Evolutionary conservation across 2,329 filamentous ascomycete species (phyloP).

Genomic region (Trichoderma cornu-damae): DNA sequence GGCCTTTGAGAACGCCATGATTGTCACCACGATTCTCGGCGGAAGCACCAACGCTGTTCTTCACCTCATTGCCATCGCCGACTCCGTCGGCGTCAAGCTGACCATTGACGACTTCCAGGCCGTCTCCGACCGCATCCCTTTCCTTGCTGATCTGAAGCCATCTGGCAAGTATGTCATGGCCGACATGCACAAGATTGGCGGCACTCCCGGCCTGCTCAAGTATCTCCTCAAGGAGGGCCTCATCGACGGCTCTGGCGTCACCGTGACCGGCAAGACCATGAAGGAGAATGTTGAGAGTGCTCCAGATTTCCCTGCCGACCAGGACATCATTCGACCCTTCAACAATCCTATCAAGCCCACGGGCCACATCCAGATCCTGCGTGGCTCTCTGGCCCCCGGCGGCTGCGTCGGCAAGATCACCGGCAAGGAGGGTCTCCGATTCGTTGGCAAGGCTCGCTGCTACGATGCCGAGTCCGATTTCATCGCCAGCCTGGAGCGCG

Average conservation of each 20-base stretch:
- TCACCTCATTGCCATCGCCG: slow-evolving; percentile 77
- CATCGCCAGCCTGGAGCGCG: slow-evolving; percentile 68
- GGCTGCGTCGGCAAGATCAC: slow-evolving; percentile 93
- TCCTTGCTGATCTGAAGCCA: slow-evolving; percentile 78
- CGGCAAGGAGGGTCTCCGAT: slow-evolving; percentile 82
- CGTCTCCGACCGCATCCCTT: slow-evolving; percentile 72
- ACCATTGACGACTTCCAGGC: slow-evolving; percentile 83
- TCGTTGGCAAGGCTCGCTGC: slow-evolving; percentile 73
- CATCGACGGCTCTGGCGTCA: slow-evolving; percentile 73
- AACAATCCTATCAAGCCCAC: slow-evolving; percentile 80
- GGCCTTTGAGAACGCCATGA: slow-evolving; percentile 82
- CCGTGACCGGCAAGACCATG: slow-evolving; percentile 84
- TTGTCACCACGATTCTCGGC: slow-evolving; percentile 74
- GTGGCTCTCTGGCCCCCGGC: slow-evolving; percentile 76
- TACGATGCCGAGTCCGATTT: slow-evolving; percentile 82
- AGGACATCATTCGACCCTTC: slow-evolving; percentile 76
- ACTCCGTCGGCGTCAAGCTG: slow-evolving; percentile 74
- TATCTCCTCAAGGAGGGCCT: slow-evolving; percentile 78
- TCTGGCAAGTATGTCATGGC: slow-evolving; percentile 86
- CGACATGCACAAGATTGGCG: slow-evolving; percentile 78
- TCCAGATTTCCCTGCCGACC: slow-evolving; percentile 67
- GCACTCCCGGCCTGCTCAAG: slow-evolving; percentile 82
- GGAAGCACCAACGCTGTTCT: slow-evolving; percentile 83
- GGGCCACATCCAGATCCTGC: slow-evolving; percentile 84
- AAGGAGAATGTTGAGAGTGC: slow-evolving; percentile 77